These are phyloP conservation scores for Pseudogymnoascus sp. DNA, from an alignment of 2,329 filamentous ascomycete genomes.

Conservation along the genomic window DNA sequence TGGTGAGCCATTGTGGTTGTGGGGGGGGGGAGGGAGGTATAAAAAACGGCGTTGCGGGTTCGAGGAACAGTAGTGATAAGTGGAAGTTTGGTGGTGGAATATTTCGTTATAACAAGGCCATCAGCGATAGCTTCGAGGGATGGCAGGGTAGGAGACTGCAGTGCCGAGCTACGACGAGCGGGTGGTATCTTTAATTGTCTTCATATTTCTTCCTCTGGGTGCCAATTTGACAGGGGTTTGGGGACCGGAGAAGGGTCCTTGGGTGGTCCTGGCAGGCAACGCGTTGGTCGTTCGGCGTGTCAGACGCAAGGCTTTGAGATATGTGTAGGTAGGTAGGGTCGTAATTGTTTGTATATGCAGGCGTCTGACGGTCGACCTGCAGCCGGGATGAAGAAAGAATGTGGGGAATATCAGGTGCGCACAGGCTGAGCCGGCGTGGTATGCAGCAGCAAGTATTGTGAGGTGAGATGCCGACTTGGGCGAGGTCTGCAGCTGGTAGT, in stretches of 20 bases:
- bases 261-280: background rate
- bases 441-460: constrained; percentile 5
- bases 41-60: background rate
- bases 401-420: constrained; percentile 7
- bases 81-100: constrained; percentile 7
- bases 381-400: constrained; percentile 1
- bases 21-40: constrained; percentile 9
- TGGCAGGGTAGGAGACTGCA: background rate
- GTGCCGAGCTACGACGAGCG: constrained; percentile 1
- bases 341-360: background rate
- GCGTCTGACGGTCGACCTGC: constrained; percentile 1
- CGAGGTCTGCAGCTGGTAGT: background rate
- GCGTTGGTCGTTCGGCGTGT: background rate
- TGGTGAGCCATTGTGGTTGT: constrained; percentile 18
- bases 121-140: background rate
- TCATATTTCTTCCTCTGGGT: constrained; percentile 4
- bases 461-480: constrained; percentile 1
- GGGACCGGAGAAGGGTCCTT: background rate
- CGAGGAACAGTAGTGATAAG: background rate
- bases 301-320: background rate
- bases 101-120: background rate
- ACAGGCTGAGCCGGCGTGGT: constrained; percentile 7
- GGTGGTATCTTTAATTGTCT: constrained; percentile 1
- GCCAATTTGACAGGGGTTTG: background rate
- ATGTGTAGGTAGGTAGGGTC: background rate